phyloP scores from a whole-genome alignment of 805 yeast genomes.

The Hermanozyma aechmeae region DNA sequence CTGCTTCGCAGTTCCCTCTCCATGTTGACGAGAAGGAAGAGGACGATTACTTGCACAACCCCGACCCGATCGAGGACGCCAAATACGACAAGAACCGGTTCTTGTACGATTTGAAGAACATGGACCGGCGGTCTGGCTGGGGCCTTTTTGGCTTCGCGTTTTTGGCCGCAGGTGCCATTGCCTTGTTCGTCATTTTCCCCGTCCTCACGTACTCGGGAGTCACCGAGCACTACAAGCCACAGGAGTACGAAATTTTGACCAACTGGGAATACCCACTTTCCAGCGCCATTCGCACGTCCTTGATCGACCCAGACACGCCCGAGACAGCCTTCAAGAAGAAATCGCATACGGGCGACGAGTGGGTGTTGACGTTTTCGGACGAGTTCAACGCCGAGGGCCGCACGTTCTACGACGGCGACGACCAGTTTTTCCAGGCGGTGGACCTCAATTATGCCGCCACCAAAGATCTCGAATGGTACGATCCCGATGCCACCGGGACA shows the following conservation, averaged over 20 bases:
- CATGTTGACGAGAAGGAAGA: constrained; percentile 1
- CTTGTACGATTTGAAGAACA: neutral
- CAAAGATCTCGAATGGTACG: constrained; percentile 87
- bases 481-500: constrained; percentile 82
- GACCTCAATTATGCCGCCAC: constrained; percentile 84
- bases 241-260: neutral
- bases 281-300: neutral
- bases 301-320: constrained; percentile 1
- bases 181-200: neutral
- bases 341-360: constrained; percentile 16
- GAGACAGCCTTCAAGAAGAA: neutral
- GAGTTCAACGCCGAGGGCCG: constrained; percentile 88
- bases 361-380: constrained; percentile 81
- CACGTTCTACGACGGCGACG: constrained; percentile 84
- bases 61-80: neutral
- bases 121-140: neutral
- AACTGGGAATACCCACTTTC: neutral
- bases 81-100: constrained; percentile 1
- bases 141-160: neutral
- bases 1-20: neutral
- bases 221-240: neutral
- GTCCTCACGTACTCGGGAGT: neutral
- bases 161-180: neutral
- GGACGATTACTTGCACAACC: constrained; percentile 1
- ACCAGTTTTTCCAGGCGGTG: constrained; percentile 83